Evolutionary conservation across 192 early-diverging fungal species (phyloP).

Genomic region (Rhizoclosmatium sp.): DNA sequence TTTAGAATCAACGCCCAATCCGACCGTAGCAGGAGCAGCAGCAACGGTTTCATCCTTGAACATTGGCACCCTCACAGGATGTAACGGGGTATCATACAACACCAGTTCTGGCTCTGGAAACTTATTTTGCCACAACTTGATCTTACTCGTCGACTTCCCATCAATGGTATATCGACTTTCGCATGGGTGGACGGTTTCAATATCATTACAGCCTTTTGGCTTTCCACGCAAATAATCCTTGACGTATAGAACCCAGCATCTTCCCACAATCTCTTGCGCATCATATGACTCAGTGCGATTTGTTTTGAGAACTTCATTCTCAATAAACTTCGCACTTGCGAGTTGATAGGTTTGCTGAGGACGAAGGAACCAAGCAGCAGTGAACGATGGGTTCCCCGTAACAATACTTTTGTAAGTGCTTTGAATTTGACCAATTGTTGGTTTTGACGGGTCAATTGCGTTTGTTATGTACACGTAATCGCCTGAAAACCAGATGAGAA

Average conservation of each 20-base stretch:
- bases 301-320: constrained; percentile 74
- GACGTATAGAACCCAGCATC: constrained; percentile 67
- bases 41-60: constrained; percentile 14
- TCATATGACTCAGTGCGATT: constrained; percentile 60
- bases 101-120: constrained; percentile 56
- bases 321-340: constrained; percentile 62
- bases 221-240: constrained; percentile 65
- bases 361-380: constrained; percentile 67
- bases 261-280: constrained; percentile 63
- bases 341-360: constrained; percentile 74
- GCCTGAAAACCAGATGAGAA: constrained; percentile 42
- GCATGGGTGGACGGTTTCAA: constrained; percentile 67
- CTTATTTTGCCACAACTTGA: constrained; percentile 67
- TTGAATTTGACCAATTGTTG: constrained; percentile 69
- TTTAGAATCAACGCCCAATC: not conserved
- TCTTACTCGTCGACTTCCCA: constrained; percentile 63
- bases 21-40: not conserved
- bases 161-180: constrained; percentile 70
- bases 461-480: constrained; percentile 74
- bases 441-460: constrained; percentile 59
- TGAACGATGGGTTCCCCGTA: constrained; percentile 34
- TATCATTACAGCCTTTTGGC: constrained; percentile 52
- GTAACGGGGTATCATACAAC: constrained; percentile 1
- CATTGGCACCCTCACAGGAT: constrained; percentile 17
- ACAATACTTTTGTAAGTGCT: constrained; percentile 46